Base-by-base conservation (phyloP, 768 basidiomycete species). In the Lentinula sp. region DNA sequence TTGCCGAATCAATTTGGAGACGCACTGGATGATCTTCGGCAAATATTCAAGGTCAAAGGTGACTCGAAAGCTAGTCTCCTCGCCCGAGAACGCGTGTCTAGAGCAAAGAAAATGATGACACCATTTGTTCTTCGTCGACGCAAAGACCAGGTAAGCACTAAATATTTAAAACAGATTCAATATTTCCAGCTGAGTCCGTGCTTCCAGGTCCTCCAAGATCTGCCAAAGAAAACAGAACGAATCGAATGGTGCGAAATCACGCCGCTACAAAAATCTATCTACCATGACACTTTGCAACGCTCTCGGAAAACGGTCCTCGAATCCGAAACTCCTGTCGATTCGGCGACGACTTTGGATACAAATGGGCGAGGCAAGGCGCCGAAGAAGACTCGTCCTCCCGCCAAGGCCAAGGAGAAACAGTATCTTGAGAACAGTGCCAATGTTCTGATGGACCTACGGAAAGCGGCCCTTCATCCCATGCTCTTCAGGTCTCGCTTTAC, bases 71-170 rank as follows among this genome's bases (percentile, higher is more conserved):
- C 91, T 54, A 90, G 91, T 32, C 73, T 98, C 23, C 86, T 98
- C 28, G 92, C 96, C 4, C 89, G 93, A 69, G 90, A 95, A 70
- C 90, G 97, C 54, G 91, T 98, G 23, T 93, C 92, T 18, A 79
- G 95, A 63, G 97, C 97, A 6, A 96, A 98, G 76, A 94, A 93
- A 72, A 98, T 99, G 95, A 94, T 99, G 91, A 97, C 94, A 6
- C 97, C 97, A 0, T 99, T 99, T 71, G 95, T 98, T 23, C 80
- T 99, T 18, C 89, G 97, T n/a, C 84, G 97, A 61, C 84, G 95
- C 67, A 99, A 99, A 74, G 94, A 95, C 67, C 95, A 97, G 77
- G 91, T 85, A 67, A 53, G 77, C 63, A 16, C 4, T 13, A n/a
- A 35, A 28, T n/a, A 6, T 59, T 16, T 33, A 37, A 52, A 32